phyloP scores from a whole-genome alignment of 495 filamentous ascomycete genomes.

The Pseudevernia furfuracea region DNA sequence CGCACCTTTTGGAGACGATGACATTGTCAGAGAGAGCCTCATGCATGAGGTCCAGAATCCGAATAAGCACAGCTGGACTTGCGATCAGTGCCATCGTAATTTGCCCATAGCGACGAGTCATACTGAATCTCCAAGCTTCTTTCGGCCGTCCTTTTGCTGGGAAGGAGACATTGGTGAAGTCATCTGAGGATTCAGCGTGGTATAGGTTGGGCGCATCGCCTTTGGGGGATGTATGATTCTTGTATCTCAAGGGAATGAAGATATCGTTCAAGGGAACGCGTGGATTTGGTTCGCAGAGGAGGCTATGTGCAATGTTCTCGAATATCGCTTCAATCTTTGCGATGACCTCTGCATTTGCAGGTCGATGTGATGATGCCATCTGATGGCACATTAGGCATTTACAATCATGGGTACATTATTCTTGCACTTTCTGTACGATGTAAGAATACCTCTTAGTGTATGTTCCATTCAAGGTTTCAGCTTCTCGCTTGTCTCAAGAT shows the following conservation, averaged over 20 bases:
- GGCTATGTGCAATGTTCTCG: slow-evolving; percentile 9
- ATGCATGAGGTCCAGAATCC: slow-evolving; percentile 63
- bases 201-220: background rate
- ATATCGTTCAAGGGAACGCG: slow-evolving; percentile 16
- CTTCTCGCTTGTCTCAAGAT: background rate
- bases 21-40: slow-evolving; percentile 54
- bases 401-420: background rate
- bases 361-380: background rate
- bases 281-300: slow-evolving; percentile 13
- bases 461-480: background rate
- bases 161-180: slow-evolving; percentile 34
- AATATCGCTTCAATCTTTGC: slow-evolving; percentile 18
- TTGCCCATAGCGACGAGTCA: background rate
- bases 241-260: slow-evolving; percentile 18
- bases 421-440: background rate
- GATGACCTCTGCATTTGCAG: slow-evolving; percentile 12
- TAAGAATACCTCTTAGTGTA: background rate
- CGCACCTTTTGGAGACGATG: slow-evolving; percentile 71
- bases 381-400: background rate
- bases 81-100: background rate
- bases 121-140: slow-evolving; percentile 65
- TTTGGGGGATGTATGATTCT: background rate
- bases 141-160: slow-evolving; percentile 46
- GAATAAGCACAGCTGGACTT: slow-evolving; percentile 50
- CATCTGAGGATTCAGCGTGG: background rate